phyloP scores from a whole-genome alignment of 2,329 filamentous ascomycete genomes.

The Colletotrichum aenigma region DNA sequence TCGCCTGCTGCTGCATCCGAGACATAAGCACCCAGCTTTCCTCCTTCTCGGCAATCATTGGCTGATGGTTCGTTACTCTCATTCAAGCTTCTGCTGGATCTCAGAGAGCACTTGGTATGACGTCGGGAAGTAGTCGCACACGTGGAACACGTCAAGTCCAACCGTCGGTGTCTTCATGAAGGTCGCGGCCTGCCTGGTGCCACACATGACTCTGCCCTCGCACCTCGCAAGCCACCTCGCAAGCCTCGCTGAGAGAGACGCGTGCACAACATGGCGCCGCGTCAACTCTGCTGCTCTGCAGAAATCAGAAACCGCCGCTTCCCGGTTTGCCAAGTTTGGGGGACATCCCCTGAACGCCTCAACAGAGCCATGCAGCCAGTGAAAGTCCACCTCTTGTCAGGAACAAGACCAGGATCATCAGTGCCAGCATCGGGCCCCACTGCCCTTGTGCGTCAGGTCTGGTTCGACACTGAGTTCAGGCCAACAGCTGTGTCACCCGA shows the following conservation, averaged over 20 bases:
- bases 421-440: background rate
- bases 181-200: no score
- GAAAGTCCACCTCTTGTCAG: background rate
- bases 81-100: background rate
- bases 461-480: background rate
- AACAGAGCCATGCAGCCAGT: background rate
- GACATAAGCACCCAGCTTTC: background rate
- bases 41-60: background rate
- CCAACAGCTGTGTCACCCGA: background rate
- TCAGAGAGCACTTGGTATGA: background rate
- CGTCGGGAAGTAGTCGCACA: background rate
- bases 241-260: background rate
- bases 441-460: background rate
- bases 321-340: background rate
- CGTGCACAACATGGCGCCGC: background rate
- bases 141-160: background rate
- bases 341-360: background rate
- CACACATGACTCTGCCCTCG: background rate
- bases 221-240: background rate
- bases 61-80: background rate
- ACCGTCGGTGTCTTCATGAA: background rate
- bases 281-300: background rate
- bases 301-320: background rate
- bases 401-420: background rate
- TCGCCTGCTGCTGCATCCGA: background rate